Evolutionary conservation across 1,284 basidiomycete genomes (phyloP).

Genomic region (Trichosporon coremiiforme): DNA sequence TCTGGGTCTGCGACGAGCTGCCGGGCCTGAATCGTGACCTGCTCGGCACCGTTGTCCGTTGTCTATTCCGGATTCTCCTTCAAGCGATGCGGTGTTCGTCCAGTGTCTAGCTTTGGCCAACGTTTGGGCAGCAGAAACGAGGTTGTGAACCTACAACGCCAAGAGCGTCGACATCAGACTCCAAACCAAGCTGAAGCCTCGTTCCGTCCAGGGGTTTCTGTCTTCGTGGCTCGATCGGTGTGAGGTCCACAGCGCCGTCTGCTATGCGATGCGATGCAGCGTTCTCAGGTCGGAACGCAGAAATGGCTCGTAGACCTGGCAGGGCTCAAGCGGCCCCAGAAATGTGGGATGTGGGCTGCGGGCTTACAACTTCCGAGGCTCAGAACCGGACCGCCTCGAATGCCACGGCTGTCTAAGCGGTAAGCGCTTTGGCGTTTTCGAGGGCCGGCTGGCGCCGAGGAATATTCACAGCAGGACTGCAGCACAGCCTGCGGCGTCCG

Average conservation of each 20-base stretch:
- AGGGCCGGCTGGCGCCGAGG: background rate
- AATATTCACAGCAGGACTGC: background rate
- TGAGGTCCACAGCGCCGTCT: background rate
- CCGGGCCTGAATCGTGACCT: background rate
- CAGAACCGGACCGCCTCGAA: background rate
- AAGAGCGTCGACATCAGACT: background rate
- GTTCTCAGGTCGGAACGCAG: background rate
- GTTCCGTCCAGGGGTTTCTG: background rate
- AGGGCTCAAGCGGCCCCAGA: background rate
- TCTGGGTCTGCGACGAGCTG: background rate
- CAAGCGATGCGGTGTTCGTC: background rate
- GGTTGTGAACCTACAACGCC: background rate
- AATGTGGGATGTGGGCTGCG: background rate
- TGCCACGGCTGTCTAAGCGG: background rate
- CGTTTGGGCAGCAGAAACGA: background rate
- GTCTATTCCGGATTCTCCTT: background rate
- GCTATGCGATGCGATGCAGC: background rate
- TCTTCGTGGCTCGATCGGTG: background rate
- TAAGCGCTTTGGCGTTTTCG: conserved; percentile 1
- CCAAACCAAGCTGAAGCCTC: background rate
- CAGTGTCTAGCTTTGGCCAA: background rate
- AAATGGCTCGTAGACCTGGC: background rate
- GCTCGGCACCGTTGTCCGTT: background rate
- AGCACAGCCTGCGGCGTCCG: conserved; percentile 19
- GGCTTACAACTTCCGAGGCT: background rate